These are phyloP conservation scores for Phoma sp. DNA, from an alignment of 2,329 filamentous ascomycete genomes.

Conservation along the genomic window DNA sequence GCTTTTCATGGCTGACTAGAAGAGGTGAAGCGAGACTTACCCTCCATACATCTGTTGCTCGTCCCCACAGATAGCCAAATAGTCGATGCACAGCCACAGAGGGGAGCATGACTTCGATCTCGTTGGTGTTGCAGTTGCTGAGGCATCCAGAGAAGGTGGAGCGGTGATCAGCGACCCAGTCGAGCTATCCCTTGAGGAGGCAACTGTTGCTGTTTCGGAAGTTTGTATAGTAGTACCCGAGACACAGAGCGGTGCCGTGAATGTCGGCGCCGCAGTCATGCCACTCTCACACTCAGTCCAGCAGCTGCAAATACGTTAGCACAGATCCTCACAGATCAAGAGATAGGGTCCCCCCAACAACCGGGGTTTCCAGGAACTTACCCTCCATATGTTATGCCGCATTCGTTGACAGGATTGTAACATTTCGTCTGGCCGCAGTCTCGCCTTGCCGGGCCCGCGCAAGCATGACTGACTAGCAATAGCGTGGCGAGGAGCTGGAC, in stretches of 20 bases:
- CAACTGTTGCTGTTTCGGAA: neutral
- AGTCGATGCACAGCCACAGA: slow-evolving; percentile 17
- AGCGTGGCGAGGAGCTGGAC: neutral
- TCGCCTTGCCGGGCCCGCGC: slow-evolving; percentile 23
- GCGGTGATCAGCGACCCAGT: neutral
- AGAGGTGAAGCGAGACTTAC: slow-evolving; percentile 1
- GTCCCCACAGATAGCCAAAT: slow-evolving; percentile 11
- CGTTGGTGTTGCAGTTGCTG: neutral
- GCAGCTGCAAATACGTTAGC: slow-evolving; percentile 10
- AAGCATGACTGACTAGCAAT: slow-evolving; percentile 2
- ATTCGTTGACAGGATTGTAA: slow-evolving; percentile 28
- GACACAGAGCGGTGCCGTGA: slow-evolving; percentile 8
- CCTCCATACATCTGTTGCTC: slow-evolving; percentile 10
- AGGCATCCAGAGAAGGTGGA: neutral
- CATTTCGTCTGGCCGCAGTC: slow-evolving; percentile 26
- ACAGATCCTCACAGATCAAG: neutral
- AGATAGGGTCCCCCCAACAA: no score
- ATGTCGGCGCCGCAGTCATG: slow-evolving; percentile 8
- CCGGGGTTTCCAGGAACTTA: slow-evolving; percentile 5
- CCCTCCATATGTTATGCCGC: slow-evolving; percentile 28
- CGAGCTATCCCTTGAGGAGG: neutral
- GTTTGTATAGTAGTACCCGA: neutral
- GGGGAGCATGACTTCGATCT: neutral
- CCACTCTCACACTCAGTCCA: slow-evolving; percentile 17
- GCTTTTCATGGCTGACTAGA: neutral